phyloP scores from a whole-genome alignment of 1,284 basidiomycete genomes.

The Thecaphora thlaspeos region DNA sequence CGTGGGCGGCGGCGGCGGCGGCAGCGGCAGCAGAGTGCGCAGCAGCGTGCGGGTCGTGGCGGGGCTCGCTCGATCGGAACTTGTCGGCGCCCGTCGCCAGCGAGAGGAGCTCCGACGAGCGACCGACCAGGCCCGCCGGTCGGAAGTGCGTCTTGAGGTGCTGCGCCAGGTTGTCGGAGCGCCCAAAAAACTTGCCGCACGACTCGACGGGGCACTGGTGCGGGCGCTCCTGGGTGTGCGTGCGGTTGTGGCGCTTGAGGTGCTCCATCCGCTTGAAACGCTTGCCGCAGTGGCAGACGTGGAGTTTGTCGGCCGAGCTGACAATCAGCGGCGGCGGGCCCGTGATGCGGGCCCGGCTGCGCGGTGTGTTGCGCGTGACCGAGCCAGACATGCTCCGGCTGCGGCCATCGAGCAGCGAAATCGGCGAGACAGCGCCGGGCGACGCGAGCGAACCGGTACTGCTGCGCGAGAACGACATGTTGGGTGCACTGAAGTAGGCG shows the following conservation, averaged over 20 bases:
- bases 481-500: constrained; percentile 34
- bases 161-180: constrained; percentile 55
- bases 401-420: constrained; percentile 19
- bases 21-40: constrained; percentile 35
- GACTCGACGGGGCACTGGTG: constrained; percentile 52
- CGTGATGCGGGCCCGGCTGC: constrained; percentile 22
- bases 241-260: constrained; percentile 56
- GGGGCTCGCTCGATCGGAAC: constrained; percentile 25
- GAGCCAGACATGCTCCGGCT: constrained; percentile 22
- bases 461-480: constrained; percentile 40
- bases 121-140: constrained; percentile 37
- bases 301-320: constrained; percentile 54
- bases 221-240: constrained; percentile 55
- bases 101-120: constrained; percentile 30
- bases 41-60: constrained; percentile 49
- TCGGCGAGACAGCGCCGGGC: constrained; percentile 24
- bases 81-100: constrained; percentile 25
- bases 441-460: constrained; percentile 41
- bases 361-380: constrained; percentile 27
- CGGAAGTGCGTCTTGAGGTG: constrained; percentile 57
- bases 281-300: constrained; percentile 56
- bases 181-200: constrained; percentile 55
- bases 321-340: constrained; percentile 54
- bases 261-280: constrained; percentile 57
- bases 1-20: constrained; percentile 34